phyloP scores from a whole-genome alignment of 192 early-diverging fungal genomes.

The Coemansia sp. region DNA sequence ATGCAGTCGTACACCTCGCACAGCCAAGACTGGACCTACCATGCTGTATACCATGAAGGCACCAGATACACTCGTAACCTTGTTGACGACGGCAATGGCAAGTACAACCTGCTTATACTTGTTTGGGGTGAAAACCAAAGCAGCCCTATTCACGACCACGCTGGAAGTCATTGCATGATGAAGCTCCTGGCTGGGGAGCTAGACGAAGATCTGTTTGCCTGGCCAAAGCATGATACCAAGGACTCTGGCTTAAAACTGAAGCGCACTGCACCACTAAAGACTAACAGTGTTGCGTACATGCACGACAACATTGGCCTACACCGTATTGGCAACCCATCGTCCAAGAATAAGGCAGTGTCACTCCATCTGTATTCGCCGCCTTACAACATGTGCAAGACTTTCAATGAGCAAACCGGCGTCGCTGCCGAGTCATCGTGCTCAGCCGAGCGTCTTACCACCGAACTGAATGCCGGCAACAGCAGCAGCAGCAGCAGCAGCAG shows the following conservation, averaged over 20 bases:
- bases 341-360: conserved; percentile 62
- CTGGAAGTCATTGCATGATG: conserved; percentile 88
- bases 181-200: conserved; percentile 83
- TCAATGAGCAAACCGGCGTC: conserved; percentile 70
- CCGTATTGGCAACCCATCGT: conserved; percentile 68
- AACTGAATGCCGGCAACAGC: neutral
- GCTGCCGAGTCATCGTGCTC: conserved; percentile 21
- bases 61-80: conserved; percentile 82
- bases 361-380: conserved; percentile 92
- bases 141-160: conserved; percentile 90
- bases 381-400: conserved; percentile 78
- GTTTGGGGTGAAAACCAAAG: conserved; percentile 74
- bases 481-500: too few species aligned
- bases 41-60: conserved; percentile 68
- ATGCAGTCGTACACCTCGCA: conserved; percentile 71
- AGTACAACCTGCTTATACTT: conserved; percentile 89
- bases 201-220: conserved; percentile 73
- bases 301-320: conserved; percentile 90
- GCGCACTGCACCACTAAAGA: conserved; percentile 44
- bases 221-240: conserved; percentile 54
- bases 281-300: conserved; percentile 80
- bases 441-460: conserved; percentile 21
- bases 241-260: conserved; percentile 31
- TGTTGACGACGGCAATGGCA: conserved; percentile 87
- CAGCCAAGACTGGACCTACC: conserved; percentile 70